These are phyloP conservation scores for Arabidopsis lyrata DNA, from an alignment of 441 rosid genomes.

Conservation along the genomic window DNA sequence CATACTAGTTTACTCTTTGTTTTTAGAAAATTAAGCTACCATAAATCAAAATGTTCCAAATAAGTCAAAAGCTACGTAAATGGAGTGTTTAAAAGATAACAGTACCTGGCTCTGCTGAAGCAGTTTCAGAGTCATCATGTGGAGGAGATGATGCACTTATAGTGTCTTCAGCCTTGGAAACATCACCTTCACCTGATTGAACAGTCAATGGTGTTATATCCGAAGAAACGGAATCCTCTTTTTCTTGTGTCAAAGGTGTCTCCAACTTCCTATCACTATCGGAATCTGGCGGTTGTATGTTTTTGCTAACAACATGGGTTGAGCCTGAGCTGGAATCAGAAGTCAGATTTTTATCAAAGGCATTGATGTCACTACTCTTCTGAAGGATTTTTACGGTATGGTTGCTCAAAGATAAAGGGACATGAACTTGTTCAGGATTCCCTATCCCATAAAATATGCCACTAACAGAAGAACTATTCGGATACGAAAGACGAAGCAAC, in stretches of 20 bases:
- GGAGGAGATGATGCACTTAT: constrained; percentile 27
- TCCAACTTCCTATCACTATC: constrained; percentile 28
- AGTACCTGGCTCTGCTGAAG: constrained; percentile 58
- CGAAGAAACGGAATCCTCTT: constrained; percentile 31
- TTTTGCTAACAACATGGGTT: background rate
- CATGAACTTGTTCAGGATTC: constrained; percentile 43
- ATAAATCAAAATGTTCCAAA: constrained; percentile 20
- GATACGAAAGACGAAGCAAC: constrained; percentile 66
- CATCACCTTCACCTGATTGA: constrained; percentile 44
- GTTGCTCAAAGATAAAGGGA: constrained; percentile 42
- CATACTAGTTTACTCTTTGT: background rate
- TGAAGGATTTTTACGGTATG: constrained; percentile 7
- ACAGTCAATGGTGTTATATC: constrained; percentile 25
- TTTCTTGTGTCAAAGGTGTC: constrained; percentile 32
- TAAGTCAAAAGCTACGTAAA: constrained; percentile 16
- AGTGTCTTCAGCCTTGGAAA: constrained; percentile 34
- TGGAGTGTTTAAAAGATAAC: constrained; percentile 8
- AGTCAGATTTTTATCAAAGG: background rate
- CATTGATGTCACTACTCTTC: constrained; percentile 11
- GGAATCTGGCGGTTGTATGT: background rate
- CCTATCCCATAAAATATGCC: constrained; percentile 69
- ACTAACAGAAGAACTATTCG: constrained; percentile 59
- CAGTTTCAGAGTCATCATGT: constrained; percentile 35
- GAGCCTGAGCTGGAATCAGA: constrained; percentile 19
- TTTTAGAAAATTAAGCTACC: constrained; percentile 2